Base-by-base conservation (phyloP, 2,329 filamentous ascomycete genomes). In the Monilinia aucupariae region DNA sequence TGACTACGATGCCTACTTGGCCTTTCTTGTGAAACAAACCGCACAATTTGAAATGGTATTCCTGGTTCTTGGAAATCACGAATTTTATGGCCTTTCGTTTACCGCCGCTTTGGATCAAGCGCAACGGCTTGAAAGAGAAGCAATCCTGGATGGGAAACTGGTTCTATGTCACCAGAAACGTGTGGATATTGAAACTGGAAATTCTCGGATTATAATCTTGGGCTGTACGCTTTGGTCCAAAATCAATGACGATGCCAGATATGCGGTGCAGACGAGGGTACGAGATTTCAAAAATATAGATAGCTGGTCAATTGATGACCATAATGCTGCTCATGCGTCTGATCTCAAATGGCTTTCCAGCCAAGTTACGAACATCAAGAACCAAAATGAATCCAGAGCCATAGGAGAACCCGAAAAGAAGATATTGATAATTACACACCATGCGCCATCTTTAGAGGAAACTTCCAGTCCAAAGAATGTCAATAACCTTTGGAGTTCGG, bases 141-240 rank as follows among this genome's bases (percentile, higher is more conserved):
- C 53, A 47, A 30, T 53, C n/a, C 12, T 66, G 6, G 22, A 61
- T 1, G 64, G 64, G 8, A 69, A 70, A 49, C 74, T 79, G 56
- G 66, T 78, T 32, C 72, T 79, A 10, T 71, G 79, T 30, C 73
- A 79, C 62, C 75, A 74, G 52, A 76, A 71, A 7, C 71, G 74
- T 22, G 77, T 73, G 62, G 73, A 78, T 64, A 43, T 78, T 8
- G 72, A 74, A 5, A 56, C 69, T 12, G 77, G 78, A 0, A 67
- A 71, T 3, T 53, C n/a, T 37, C 50, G 37, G 12, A 55, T 78
- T 12, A 76, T 74, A 1, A 72, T 81, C 8, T 70, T 81, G 1
- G 79, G 79, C 12, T 81, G 78, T 66, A 79, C 78, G 2, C 74
- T 85, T 3, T 82, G 81, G 72, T 84, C 82, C 0, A 61, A 70